Evolutionary conservation across 1,284 basidiomycete genomes (phyloP).

Genomic region (Cryptococcus neoformans): DNA sequence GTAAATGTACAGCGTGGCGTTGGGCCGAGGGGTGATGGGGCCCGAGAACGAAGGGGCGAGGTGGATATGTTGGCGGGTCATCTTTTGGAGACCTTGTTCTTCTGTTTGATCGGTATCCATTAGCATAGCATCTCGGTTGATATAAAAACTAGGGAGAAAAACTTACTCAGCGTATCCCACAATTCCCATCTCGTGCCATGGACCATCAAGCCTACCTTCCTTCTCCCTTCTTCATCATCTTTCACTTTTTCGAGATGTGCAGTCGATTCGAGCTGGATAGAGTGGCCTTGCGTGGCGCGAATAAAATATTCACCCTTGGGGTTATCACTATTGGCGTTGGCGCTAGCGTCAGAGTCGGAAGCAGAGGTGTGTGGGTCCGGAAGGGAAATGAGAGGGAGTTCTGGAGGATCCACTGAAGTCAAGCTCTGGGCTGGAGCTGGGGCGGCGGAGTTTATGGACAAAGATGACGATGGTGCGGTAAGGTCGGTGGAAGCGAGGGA

Average conservation of each 20-base stretch:
- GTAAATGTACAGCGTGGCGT: constrained; percentile 46
- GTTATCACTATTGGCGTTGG: neutral
- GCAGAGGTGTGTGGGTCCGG: neutral
- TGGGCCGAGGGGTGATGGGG: constrained; percentile 35
- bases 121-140: constrained; percentile 14
- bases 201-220: constrained; percentile 36
- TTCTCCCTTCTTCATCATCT: constrained; percentile 32
- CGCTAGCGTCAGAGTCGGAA: neutral
- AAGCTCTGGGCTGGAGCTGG: no score
- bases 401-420: constrained; percentile 12
- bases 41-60: constrained; percentile 39
- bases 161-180: constrained; percentile 46
- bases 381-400: constrained; percentile 28
- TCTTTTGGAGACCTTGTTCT: constrained; percentile 40
- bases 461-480: neutral
- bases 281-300: constrained; percentile 92
- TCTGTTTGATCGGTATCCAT: constrained; percentile 14
- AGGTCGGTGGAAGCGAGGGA: constrained; percentile 8
- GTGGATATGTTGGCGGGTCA: constrained; percentile 49
- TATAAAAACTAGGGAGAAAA: constrained; percentile 36
- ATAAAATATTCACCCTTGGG: constrained; percentile 66
- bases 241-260: constrained; percentile 46
- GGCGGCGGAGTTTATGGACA: no score
- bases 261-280: constrained; percentile 67
- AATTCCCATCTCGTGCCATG: constrained; percentile 47